Percentiles rank a stretch among this genome's conserved stretches.
phyloP scores from a whole-genome alignment of 108 stramenopile genomes.

The Pseudonitzschia multistriata region DNA sequence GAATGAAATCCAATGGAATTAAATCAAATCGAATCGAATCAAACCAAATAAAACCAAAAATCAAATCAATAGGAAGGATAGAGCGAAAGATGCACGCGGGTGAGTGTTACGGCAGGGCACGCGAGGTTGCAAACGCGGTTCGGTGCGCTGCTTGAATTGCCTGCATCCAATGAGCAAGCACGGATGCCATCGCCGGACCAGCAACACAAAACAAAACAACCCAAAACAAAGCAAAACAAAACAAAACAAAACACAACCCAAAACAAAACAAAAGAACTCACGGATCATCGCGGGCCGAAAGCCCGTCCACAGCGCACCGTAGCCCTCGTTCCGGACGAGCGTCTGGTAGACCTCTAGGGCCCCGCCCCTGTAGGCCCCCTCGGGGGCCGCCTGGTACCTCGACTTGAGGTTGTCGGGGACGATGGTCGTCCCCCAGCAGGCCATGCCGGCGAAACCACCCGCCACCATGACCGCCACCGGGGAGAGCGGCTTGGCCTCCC shows the following conservation, averaged over 20 bases:
- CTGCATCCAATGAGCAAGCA: too few relatives aligned
- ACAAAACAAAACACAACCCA: constrained; percentile 8
- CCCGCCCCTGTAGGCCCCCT: constrained; percentile 68
- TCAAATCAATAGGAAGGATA: not conserved
- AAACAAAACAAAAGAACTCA: not conserved
- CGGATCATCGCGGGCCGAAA: constrained; percentile 78
- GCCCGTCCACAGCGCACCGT: constrained; percentile 68
- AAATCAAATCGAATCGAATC: not conserved
- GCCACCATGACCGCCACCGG: constrained; percentile 66
- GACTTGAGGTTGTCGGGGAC: constrained; percentile 84
- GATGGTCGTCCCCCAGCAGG: constrained; percentile 76
- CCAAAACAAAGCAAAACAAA: not conserved
- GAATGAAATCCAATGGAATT: not conserved
- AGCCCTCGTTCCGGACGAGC: constrained; percentile 75
- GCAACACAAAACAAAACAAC: not conserved
- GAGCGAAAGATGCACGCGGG: not conserved
- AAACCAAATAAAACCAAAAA: not conserved
- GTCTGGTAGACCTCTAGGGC: constrained; percentile 53
- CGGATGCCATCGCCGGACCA: not conserved
- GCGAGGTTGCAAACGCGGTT: too few relatives aligned
- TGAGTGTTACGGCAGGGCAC: not conserved
- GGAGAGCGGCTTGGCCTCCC: constrained; percentile 48
- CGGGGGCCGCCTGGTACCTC: constrained; percentile 77
- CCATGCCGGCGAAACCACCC: constrained; percentile 86
- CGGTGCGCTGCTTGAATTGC: too few relatives aligned